Percentiles rank a stretch among this genome's conserved stretches.
These are phyloP conservation scores for Phlyctochytrium bullatum DNA, from an alignment of 192 early-diverging fungal species.

Conservation along the genomic window DNA sequence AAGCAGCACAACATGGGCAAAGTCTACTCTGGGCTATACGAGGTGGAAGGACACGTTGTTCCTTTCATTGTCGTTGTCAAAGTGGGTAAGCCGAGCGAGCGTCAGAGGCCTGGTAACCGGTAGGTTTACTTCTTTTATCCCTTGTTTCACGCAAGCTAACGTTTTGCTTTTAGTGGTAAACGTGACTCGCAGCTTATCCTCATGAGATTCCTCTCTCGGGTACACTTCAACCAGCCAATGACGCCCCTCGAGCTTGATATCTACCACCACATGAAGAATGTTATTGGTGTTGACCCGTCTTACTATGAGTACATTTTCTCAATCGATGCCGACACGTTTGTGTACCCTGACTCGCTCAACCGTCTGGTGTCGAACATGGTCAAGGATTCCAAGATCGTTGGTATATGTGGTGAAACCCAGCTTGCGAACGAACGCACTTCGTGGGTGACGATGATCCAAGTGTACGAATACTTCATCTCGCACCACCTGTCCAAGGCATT, in stretches of 20 bases:
- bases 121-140: constrained; percentile 32
- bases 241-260: constrained; percentile 95
- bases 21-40: constrained; percentile 96
- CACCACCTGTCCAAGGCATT: constrained; percentile 62
- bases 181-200: constrained; percentile 98
- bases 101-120: constrained; percentile 91
- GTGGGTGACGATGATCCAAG: constrained; percentile 97
- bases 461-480: constrained; percentile 81
- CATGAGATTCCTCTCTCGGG: constrained; percentile 97
- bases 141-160: too few species aligned
- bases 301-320: constrained; percentile 97
- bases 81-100: constrained; percentile 83
- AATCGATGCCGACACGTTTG: constrained; percentile 97
- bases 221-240: constrained; percentile 93
- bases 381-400: constrained; percentile 88
- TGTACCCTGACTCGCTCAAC: constrained; percentile 77
- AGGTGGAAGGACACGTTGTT: constrained; percentile 87
- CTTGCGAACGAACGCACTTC: constrained; percentile 89
- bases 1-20: constrained; percentile 91
- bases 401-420: constrained; percentile 93
- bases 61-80: constrained; percentile 97
- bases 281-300: constrained; percentile 94
- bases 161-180: constrained; percentile 69
- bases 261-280: constrained; percentile 98
- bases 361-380: constrained; percentile 88